Conservation (phyloP, 2,329 filamentous ascomycete genomes). For the Claviceps sp. region DNA sequence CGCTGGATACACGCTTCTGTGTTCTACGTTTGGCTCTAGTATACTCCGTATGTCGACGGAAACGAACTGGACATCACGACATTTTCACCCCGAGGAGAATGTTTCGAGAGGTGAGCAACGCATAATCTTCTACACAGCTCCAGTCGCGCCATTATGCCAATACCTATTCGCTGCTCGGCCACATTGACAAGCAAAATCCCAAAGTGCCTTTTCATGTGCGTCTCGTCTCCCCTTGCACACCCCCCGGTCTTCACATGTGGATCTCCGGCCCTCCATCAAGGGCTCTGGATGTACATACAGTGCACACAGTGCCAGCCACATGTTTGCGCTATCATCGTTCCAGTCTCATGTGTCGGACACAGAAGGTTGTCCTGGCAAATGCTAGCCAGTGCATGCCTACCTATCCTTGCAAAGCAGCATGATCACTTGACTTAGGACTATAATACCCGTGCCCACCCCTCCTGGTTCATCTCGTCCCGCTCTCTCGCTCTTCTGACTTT, state of each 20-base stretch:
- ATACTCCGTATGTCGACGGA: neutral
- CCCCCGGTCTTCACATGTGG: neutral
- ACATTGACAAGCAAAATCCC: neutral
- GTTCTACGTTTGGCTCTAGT: neutral
- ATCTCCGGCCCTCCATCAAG: neutral
- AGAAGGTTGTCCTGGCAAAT: neutral
- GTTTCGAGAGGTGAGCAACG: neutral
- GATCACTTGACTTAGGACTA: slow-evolving; percentile 1
- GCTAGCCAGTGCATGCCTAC: neutral
- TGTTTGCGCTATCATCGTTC: neutral
- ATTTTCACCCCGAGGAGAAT: neutral
- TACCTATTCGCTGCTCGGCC: neutral
- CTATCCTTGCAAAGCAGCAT: neutral
- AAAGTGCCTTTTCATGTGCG: neutral
- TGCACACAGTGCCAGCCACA: neutral
- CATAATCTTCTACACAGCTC: too few relatives aligned
- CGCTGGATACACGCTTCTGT: too few relatives aligned
- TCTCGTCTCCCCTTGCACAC: neutral
- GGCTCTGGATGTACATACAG: neutral
- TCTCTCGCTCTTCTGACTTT: neutral
- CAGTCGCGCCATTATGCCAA: neutral
- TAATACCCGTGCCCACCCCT: slow-evolving; percentile 6
- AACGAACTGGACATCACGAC: neutral
- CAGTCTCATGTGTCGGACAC: neutral
- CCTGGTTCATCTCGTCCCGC: neutral